These are phyloP conservation scores for Stagonosporopsis cucurbitacearum DNA, from an alignment of 2,329 filamentous ascomycete species.

Conservation along the genomic window DNA sequence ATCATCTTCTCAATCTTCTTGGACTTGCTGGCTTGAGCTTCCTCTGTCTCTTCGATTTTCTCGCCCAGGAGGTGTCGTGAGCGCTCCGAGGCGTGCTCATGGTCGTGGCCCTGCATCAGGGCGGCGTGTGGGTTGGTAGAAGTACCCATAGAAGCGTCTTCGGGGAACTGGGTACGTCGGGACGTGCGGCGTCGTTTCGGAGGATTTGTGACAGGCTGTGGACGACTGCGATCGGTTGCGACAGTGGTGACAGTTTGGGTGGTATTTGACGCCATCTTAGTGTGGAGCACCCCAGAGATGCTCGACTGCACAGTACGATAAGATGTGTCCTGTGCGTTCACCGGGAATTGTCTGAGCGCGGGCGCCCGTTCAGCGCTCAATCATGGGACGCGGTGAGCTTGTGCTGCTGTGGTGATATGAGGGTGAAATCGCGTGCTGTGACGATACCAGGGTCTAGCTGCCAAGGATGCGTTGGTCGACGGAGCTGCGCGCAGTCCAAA, in stretches of 20 bases:
- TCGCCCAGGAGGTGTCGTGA: conserved; percentile 39
- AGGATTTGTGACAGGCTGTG: conserved; percentile 17
- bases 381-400: conserved; percentile 23
- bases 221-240: conserved; percentile 33
- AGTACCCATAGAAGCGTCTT: conserved; percentile 20
- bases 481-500: conserved; percentile 12
- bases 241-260: conserved; percentile 31
- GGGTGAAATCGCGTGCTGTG: conserved; percentile 30
- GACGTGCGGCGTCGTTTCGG: conserved; percentile 37
- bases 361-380: conserved; percentile 17
- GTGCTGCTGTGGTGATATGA: conserved; percentile 27
- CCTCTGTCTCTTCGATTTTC: conserved; percentile 32
- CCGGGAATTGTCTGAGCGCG: conserved; percentile 13
- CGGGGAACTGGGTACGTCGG: conserved; percentile 36
- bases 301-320: not conserved
- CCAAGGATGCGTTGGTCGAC: conserved; percentile 9
- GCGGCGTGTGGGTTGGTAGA: conserved; percentile 41
- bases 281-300: conserved; percentile 14
- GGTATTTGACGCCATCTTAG: conserved; percentile 38
- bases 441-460: conserved; percentile 18
- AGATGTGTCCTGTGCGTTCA: conserved; percentile 14
- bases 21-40: conserved; percentile 44
- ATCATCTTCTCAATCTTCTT: conserved; percentile 79
- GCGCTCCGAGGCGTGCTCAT: conserved; percentile 41
- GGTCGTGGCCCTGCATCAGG: conserved; percentile 47